These are phyloP conservation scores for Penicillium coprophilum DNA, from an alignment of 495 filamentous ascomycete genomes.

Conservation along the genomic window DNA sequence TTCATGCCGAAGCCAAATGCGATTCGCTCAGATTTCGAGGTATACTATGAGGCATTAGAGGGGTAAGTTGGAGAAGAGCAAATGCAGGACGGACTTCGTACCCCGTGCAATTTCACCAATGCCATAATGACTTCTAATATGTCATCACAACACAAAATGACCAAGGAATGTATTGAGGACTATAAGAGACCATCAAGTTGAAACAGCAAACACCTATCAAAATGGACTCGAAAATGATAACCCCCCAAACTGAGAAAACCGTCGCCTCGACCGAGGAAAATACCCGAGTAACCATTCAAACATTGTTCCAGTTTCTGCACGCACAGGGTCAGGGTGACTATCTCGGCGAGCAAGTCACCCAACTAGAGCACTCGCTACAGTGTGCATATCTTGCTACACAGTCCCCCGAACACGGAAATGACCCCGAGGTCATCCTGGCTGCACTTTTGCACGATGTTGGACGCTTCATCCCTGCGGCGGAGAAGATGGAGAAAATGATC, in stretches of 20 bases:
- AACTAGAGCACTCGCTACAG: constrained; percentile 48
- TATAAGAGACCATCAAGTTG: neutral
- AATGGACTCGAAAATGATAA: constrained; percentile 18
- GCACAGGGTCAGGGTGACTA: constrained; percentile 31
- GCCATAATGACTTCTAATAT: neutral
- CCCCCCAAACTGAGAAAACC: neutral
- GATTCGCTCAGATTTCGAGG: neutral
- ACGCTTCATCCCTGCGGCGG: constrained; percentile 37
- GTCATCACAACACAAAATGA: neutral
- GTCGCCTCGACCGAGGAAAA: constrained; percentile 13
- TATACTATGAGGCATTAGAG: neutral
- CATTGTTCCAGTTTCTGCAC: constrained; percentile 25
- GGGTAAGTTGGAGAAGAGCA: neutral
- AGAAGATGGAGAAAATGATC: constrained; percentile 29
- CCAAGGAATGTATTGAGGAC: neutral
- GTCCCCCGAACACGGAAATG: constrained; percentile 21
- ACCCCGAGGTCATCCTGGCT: constrained; percentile 38
- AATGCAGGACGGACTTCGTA: constrained; percentile 11
- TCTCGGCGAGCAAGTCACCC: constrained; percentile 41
- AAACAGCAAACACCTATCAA: neutral
- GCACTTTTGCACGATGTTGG: constrained; percentile 46
- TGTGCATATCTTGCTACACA: constrained; percentile 36
- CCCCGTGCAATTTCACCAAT: neutral
- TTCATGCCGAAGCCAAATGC: constrained; percentile 16
- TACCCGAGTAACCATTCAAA: constrained; percentile 20